phyloP scores from a whole-genome alignment of 2,329 filamentous ascomycete species.

The Fusarium solani-melongenae region DNA sequence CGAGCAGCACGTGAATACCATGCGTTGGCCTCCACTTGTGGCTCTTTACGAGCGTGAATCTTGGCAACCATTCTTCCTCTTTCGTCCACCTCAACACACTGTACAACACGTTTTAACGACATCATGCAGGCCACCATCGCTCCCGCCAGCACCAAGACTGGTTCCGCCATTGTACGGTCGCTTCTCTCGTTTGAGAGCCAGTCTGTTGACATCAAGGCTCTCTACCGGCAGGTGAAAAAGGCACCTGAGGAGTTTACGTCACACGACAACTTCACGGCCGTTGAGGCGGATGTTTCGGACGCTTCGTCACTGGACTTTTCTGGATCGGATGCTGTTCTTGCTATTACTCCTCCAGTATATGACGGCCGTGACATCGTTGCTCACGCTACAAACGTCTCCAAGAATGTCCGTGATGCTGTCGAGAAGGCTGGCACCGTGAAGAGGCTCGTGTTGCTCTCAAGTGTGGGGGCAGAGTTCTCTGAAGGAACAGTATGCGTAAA shows the following conservation, averaged over 20 bases:
- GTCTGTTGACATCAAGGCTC: conserved; percentile 32
- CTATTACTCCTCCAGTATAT: conserved; percentile 46
- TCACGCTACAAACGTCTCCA: conserved; percentile 33
- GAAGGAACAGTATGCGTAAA: conserved; percentile 44
- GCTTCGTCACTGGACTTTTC: conserved; percentile 45
- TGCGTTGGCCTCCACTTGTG: neutral
- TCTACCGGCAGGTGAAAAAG: conserved; percentile 46
- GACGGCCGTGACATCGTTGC: conserved; percentile 40
- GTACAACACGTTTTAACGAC: neutral
- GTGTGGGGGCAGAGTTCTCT: conserved; percentile 47
- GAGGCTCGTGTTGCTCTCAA: conserved; percentile 47
- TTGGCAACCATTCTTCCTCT: neutral
- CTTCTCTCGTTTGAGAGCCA: conserved; percentile 33
- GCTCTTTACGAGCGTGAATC: neutral
- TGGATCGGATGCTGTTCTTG: conserved; percentile 44
- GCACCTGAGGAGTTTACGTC: conserved; percentile 44
- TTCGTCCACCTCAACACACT: neutral
- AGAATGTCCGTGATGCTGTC: conserved; percentile 45
- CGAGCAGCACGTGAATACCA: neutral
- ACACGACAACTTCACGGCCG: conserved; percentile 40
- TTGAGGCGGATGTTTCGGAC: conserved; percentile 46
- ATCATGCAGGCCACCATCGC: conserved; percentile 38
- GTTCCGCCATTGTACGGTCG: conserved; percentile 43
- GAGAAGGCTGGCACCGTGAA: conserved; percentile 40
- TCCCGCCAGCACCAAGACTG: conserved; percentile 48